A percentile compares a stretch with the other conserved stretches of the same genome.
These are phyloP conservation scores for Ceratobasidium sp. DNA, from an alignment of 1,284 basidiomycete species.

Conservation along the genomic window DNA sequence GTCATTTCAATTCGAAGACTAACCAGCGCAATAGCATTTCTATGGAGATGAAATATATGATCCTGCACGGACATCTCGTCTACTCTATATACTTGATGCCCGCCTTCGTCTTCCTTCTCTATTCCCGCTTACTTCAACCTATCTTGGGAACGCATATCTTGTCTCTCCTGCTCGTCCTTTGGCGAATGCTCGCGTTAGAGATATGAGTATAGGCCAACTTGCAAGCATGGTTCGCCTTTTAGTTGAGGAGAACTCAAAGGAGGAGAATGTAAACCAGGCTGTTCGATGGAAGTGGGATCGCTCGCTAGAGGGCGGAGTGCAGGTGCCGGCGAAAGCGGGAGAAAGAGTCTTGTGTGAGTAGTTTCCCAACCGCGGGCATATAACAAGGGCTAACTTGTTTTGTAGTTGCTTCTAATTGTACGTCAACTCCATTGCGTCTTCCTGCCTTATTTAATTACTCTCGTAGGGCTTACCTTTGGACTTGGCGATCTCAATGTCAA, in stretches of 20 bases:
- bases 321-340: constrained; percentile 13
- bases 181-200: not conserved
- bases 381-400: not conserved
- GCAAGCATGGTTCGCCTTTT: constrained; percentile 1
- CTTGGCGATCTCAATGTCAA: not conserved
- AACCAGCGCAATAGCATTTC: constrained; percentile 1
- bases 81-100: constrained; percentile 22
- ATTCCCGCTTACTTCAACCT: not conserved
- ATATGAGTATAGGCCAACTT: not conserved
- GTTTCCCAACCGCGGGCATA: not conserved
- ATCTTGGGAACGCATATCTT: constrained; percentile 20
- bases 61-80: constrained; percentile 2
- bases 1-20: not conserved
- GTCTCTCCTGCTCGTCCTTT: not conserved
- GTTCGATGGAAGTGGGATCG: constrained; percentile 17
- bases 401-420: constrained; percentile 15
- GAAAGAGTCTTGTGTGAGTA: constrained; percentile 25
- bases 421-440: not conserved
- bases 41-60: constrained; percentile 30
- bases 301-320: not conserved
- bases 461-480: constrained; percentile 20
- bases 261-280: not conserved
- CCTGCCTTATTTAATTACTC: not conserved
- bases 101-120: constrained; percentile 1
- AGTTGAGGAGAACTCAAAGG: not conserved